These are phyloP conservation scores for Hemisphaericaspora subhashii DNA, from an alignment of 1,139 yeast species.

Conservation along the genomic window DNA sequence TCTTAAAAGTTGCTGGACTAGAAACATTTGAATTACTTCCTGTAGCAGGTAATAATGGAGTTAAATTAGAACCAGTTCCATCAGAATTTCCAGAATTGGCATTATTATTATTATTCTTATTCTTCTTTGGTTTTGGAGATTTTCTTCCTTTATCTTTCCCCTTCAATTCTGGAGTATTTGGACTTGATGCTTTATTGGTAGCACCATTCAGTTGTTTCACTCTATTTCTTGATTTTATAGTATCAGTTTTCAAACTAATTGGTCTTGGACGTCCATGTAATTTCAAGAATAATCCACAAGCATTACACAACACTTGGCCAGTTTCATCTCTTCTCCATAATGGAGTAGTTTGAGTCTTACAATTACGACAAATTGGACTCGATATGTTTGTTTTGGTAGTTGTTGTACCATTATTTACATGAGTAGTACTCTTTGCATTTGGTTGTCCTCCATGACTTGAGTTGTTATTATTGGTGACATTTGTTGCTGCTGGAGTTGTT, in stretches of 20 bases:
- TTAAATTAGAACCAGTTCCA: slow-evolving; percentile 17
- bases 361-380: slow-evolving; percentile 81
- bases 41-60: slow-evolving; percentile 31
- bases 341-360: slow-evolving; percentile 91
- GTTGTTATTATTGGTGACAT: slow-evolving; percentile 6
- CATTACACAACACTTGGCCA: slow-evolving; percentile 92
- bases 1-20: slow-evolving; percentile 8
- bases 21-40: slow-evolving; percentile 5
- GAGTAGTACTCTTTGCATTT: slow-evolving; percentile 50
- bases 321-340: slow-evolving; percentile 93
- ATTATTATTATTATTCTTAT: slow-evolving; percentile 14
- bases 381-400: slow-evolving; percentile 51
- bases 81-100: too few species aligned
- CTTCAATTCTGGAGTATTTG: slow-evolving; percentile 49
- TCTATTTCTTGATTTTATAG: slow-evolving; percentile 86
- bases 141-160: slow-evolving; percentile 36
- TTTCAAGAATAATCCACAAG: slow-evolving; percentile 89
- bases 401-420: slow-evolving; percentile 44
- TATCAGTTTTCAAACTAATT: slow-evolving; percentile 85
- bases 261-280: slow-evolving; percentile 93
- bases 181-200: slow-evolving; percentile 30
- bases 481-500: slow-evolving; percentile 4
- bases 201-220: slow-evolving; percentile 48
- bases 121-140: slow-evolving; percentile 35
- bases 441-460: slow-evolving; percentile 42